Conservation (phyloP, 2,329 filamentous ascomycete genomes). For the Aspergillus sp. region DNA sequence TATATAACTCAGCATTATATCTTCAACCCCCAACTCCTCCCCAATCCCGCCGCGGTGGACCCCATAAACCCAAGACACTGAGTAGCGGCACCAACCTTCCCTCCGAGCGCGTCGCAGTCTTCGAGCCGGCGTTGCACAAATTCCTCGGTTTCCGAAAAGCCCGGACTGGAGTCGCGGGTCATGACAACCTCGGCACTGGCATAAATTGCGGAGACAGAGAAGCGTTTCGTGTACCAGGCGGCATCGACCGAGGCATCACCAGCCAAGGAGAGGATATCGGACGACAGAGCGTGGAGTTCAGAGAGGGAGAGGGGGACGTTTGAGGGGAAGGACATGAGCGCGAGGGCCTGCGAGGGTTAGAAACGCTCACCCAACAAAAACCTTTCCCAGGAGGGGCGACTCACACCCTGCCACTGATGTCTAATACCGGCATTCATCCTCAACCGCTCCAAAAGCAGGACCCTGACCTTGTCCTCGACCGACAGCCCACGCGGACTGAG, state of each 20-base stretch:
- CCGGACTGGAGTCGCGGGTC: slow-evolving; percentile 71
- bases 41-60: slow-evolving; percentile 65
- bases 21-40: slow-evolving; percentile 78
- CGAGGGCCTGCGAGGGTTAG: slow-evolving; percentile 57
- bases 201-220: slow-evolving; percentile 56
- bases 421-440: slow-evolving; percentile 64
- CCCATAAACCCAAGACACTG: slow-evolving; percentile 79
- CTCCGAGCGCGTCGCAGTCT: slow-evolving; percentile 57
- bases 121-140: slow-evolving; percentile 70
- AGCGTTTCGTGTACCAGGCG: slow-evolving; percentile 74
- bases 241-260: slow-evolving; percentile 74
- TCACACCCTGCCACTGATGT: slow-evolving; percentile 76
- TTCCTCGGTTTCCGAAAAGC: slow-evolving; percentile 65
- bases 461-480: slow-evolving; percentile 57
- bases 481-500: slow-evolving; percentile 35
- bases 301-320: slow-evolving; percentile 65
- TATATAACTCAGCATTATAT: slow-evolving; percentile 45
- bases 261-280: slow-evolving; percentile 84
- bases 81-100: slow-evolving; percentile 53
- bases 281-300: slow-evolving; percentile 73
- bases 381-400: slow-evolving; percentile 16
- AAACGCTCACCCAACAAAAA: slow-evolving; percentile 3
- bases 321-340: slow-evolving; percentile 76
- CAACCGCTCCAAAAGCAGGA: slow-evolving; percentile 66
- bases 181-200: slow-evolving; percentile 82